Conservation (phyloP, 2,329 filamentous ascomycete species). For the Diaporthe vaccinii region DNA sequence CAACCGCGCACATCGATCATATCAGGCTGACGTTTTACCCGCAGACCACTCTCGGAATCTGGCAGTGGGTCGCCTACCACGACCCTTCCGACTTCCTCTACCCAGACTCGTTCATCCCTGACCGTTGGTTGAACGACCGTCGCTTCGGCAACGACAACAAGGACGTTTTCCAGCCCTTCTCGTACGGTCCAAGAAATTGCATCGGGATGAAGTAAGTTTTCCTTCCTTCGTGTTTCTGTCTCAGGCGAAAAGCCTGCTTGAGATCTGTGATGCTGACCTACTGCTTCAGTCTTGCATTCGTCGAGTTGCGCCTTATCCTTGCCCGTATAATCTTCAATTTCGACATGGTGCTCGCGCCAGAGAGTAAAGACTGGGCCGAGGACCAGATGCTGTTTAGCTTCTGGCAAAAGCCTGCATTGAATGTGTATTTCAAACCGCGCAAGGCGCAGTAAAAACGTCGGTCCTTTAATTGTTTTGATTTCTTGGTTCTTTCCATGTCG, state of each 20-base stretch:
- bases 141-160: conserved; percentile 54
- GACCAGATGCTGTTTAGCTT: conserved; percentile 50
- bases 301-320: conserved; percentile 62
- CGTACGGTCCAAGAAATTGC: conserved; percentile 60
- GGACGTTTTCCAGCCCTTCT: conserved; percentile 59
- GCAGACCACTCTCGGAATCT: conserved; percentile 58
- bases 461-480: neutral
- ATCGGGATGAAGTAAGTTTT: conserved; percentile 60
- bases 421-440: conserved; percentile 48
- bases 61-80: conserved; percentile 57
- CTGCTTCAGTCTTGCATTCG: conserved; percentile 58
- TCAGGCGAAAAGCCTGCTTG: too few species aligned
- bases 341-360: conserved; percentile 54
- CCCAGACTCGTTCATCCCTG: conserved; percentile 59
- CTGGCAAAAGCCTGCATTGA: conserved; percentile 53
- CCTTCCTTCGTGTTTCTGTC: neutral
- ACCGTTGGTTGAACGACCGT: conserved; percentile 57
- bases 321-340: conserved; percentile 61
- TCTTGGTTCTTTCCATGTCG: neutral
- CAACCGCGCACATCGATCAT: neutral
- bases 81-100: conserved; percentile 57
- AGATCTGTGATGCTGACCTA: neutral
- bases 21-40: neutral
- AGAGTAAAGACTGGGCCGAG: conserved; percentile 50
- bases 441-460: neutral